Conservation (phyloP, 768 basidiomycete species). For the Amanita rimosa region DNA sequence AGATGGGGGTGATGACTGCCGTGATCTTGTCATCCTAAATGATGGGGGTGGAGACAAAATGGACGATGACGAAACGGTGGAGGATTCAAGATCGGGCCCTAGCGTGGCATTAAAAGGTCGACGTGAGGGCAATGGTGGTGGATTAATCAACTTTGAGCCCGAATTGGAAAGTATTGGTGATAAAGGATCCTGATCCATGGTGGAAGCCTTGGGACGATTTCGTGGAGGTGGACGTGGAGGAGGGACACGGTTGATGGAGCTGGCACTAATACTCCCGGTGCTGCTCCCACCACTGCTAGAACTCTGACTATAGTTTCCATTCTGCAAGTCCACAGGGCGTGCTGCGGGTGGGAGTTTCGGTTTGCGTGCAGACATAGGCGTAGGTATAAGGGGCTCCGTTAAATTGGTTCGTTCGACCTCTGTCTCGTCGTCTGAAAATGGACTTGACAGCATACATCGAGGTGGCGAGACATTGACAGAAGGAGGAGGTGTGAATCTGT, state of each 20-base stretch:
- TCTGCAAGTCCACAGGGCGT: conserved; percentile 12
- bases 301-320: conserved; percentile 21
- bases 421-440: conserved; percentile 11
- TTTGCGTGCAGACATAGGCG: conserved; percentile 11
- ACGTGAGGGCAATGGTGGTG: conserved; percentile 11
- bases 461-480: conserved; percentile 7
- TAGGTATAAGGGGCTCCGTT: conserved; percentile 11
- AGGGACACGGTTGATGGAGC: conserved; percentile 13
- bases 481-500: background rate
- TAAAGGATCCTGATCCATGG: background rate
- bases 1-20: background rate
- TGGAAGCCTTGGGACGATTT: conserved; percentile 8
- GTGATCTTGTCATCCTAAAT: background rate
- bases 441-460: conserved; percentile 5
- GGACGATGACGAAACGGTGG: background rate
- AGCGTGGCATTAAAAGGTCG: background rate
- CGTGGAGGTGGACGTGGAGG: conserved; percentile 19
- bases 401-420: conserved; percentile 7
- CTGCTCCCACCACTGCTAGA: conserved; percentile 14
- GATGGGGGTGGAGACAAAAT: background rate
- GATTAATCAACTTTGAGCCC: conserved; percentile 10
- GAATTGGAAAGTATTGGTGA: conserved; percentile 11
- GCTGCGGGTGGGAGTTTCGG: background rate
- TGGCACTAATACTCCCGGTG: background rate
- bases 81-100: background rate